Base-by-base conservation (phyloP, 2,329 filamentous ascomycete genomes). In the Nothophaeocryptopus gaeumannii region DNA sequence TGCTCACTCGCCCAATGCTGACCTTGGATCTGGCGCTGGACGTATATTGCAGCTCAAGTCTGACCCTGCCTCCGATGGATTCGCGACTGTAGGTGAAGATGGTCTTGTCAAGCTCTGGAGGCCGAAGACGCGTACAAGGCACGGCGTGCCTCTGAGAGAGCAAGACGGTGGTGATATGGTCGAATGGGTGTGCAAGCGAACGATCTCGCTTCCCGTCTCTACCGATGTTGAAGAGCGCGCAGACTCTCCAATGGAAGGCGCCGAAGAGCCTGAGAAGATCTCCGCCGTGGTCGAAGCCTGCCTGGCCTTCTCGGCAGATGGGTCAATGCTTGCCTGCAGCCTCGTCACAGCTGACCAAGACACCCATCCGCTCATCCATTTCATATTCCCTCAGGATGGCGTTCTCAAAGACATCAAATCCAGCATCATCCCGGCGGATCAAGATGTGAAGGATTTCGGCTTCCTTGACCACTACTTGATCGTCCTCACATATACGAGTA, bases 51-150 rank as follows among this genome's bases (percentile, higher is more conserved):
- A 85, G 58, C 74, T 97, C 5, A 82, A 82, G 2, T 79, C 86
- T 12, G 84, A 91, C 55, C 87, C 88, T 3, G 77, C 74, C 3
- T 78, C 79, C 7, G 74, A 81, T 41, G 83, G 85, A 39, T 96
- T 97, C 67, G 88, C 88, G 8, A 95, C 91, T 1, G 77, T 96
- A 34, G 93, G 92, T 32, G 82, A 85, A 47, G 92, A 99, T 66
- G 84, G 84, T 9, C 73, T 81, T 15, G 80, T 95, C 33, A 83
- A 88, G 34, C 75, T 93, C 40, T 99, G 93, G 93, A 80, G 80
- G n/a, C 83, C 88, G 9, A 86, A 82, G 67, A 77, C 80, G 5
- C 80, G 86, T 39, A 79, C 83, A 55, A 81, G 83, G 40, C 82
- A 88, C 59, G 88, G 88, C 3, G 72, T 88, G 34, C 75, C 81